These are phyloP conservation scores for Rhytidiadelphus loreus DNA, from an alignment of 225 moss, liverwort and hornwort species.

Conservation along the genomic window DNA sequence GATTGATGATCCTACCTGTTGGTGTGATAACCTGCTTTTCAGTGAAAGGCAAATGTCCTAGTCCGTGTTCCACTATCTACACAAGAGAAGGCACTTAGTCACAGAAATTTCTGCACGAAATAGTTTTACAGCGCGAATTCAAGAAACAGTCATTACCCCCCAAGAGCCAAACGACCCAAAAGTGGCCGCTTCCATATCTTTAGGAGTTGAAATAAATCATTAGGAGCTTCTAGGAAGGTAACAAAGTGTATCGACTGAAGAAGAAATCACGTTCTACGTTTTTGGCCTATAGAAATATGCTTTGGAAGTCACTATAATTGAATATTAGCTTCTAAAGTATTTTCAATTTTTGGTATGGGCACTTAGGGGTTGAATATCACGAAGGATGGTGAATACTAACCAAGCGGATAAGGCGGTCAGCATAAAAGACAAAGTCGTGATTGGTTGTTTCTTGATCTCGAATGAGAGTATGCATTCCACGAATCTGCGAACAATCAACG, in stretches of 20 bases:
- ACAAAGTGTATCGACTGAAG: not conserved
- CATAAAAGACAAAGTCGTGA: conserved; percentile 91
- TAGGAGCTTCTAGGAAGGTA: not conserved
- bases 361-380: not conserved
- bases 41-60: conserved; percentile 85
- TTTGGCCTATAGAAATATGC: not conserved
- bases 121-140: not conserved
- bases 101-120: not conserved
- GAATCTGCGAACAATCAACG: conserved; percentile 19
- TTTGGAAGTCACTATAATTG: not conserved
- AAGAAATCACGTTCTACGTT: not conserved
- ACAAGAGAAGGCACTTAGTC: not conserved
- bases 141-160: not conserved
- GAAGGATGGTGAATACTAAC: conserved; percentile 4
- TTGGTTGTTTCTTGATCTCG: conserved; percentile 89
- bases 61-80: conserved; percentile 85
- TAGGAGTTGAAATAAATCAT: not conserved
- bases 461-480: conserved; percentile 97
- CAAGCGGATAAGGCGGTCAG: conserved; percentile 88
- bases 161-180: not conserved
- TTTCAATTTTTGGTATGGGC: not conserved
- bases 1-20: conserved; percentile 27
- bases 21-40: conserved; percentile 90
- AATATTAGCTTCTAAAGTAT: not conserved
- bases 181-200: not conserved